phyloP scores from a whole-genome alignment of 2,329 filamentous ascomycete genomes.

The Coleophoma cylindrospora region DNA sequence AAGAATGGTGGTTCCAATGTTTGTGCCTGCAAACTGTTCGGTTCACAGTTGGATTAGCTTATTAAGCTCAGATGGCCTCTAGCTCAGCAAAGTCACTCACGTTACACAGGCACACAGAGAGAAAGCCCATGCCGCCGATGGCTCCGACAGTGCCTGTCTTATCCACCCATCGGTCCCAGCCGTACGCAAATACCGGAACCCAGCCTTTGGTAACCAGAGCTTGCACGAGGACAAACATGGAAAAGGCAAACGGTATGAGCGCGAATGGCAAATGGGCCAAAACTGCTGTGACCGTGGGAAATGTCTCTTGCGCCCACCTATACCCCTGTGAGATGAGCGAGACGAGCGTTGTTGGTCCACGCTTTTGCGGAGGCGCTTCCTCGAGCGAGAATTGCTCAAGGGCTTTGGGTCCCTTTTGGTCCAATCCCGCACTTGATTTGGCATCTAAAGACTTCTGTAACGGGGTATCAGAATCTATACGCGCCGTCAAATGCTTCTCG shows the following conservation, averaged over 20 bases:
- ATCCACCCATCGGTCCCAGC: slow-evolving; percentile 68
- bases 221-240: slow-evolving; percentile 73
- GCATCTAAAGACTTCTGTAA: slow-evolving; percentile 3
- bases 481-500: not conserved
- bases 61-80: not conserved
- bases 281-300: slow-evolving; percentile 64
- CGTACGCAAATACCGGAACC: slow-evolving; percentile 67
- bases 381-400: slow-evolving; percentile 5
- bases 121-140: slow-evolving; percentile 68
- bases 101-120: slow-evolving; percentile 67
- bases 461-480: too few species aligned
- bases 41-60: too few species aligned
- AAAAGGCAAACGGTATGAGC: slow-evolving; percentile 65
- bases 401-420: slow-evolving; percentile 13
- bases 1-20: slow-evolving; percentile 72
- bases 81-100: slow-evolving; percentile 40
- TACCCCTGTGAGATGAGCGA: slow-evolving; percentile 42
- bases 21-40: slow-evolving; percentile 66
- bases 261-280: slow-evolving; percentile 61
- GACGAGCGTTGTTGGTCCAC: slow-evolving; percentile 41
- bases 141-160: slow-evolving; percentile 65
- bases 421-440: slow-evolving; percentile 9
- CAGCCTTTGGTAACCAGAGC: slow-evolving; percentile 69
- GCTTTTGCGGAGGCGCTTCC: not conserved
- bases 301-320: slow-evolving; percentile 63